Conservation (phyloP, 371 early-diverging fungal genomes). For the Quaeritorhiza haematococci region DNA sequence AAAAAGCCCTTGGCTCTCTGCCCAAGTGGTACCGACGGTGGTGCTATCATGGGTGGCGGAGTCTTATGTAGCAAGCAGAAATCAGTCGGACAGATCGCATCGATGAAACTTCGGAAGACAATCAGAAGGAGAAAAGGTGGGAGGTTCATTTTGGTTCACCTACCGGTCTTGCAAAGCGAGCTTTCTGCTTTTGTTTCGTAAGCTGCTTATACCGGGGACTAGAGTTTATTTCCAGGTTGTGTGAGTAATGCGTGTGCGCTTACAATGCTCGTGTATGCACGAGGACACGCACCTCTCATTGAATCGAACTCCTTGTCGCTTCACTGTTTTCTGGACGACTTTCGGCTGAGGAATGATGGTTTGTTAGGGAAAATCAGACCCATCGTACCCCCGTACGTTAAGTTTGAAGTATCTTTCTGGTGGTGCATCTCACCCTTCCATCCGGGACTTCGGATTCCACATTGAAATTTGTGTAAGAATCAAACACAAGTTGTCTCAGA, state of each 20-base stretch:
- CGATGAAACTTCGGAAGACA: background rate
- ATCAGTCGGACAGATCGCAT: background rate
- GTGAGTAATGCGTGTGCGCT: background rate
- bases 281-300: slow-evolving; percentile 24
- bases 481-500: slow-evolving; percentile 32
- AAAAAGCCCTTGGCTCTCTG: slow-evolving; percentile 10
- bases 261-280: slow-evolving; percentile 10
- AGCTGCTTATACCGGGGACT: background rate
- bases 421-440: slow-evolving; percentile 15
- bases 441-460: slow-evolving; percentile 20
- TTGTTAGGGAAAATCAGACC: background rate
- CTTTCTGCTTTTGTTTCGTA: background rate
- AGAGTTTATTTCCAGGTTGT: background rate
- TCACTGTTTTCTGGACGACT: slow-evolving; percentile 18
- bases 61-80: background rate
- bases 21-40: background rate
- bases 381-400: background rate
- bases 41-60: no score
- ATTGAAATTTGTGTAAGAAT: slow-evolving; percentile 38
- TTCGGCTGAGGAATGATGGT: slow-evolving; percentile 19
- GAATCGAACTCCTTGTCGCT: slow-evolving; percentile 31
- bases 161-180: background rate
- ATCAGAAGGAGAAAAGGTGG: background rate
- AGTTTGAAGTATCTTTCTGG: background rate
- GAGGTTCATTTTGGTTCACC: background rate